Base-by-base conservation (phyloP, 371 early-diverging fungal species). In the Zopfochytrium polystomum region DNA sequence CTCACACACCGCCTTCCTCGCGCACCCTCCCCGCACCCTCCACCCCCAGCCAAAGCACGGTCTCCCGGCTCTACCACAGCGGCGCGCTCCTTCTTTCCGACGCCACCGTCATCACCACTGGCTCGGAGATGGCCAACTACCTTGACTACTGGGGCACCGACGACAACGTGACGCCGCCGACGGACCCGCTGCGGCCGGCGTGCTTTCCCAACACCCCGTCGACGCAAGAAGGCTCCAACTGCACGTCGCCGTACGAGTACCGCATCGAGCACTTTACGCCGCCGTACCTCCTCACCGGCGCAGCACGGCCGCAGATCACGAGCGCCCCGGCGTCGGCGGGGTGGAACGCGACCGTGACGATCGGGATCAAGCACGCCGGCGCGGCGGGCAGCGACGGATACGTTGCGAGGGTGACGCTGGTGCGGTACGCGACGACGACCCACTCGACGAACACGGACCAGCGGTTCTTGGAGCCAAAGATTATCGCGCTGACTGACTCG, bases 361-460 rank as follows among this genome's bases (percentile, higher is more conserved):
- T 74, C 29, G 26, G 15, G 18, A 30, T 65, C 25, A 43, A 45
- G 20, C n/a, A 65, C 15, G 20, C 51, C 13, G 60, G 47, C 22
- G 38, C 42, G 6, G 49, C 48, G 27, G 32, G 49, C 46, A 27
- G 35, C 33, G 9, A 30, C 13, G 32, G n/a, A n/a, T n/a, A n/a
- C n/a, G 52, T 63, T 31, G 33, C 45, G 6, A 32, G 56, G 22
- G 66, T 72, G 38, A 58, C 62, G 26, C 31, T 72, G 20, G 53
- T 71, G 43, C 64, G 77, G 6, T 72, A 70, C 67, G 55, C 72
- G 20, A n/a, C n/a, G n/a, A n/a, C n/a, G n/a, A n/a, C n/a, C n/a
- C n/a, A n/a, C n/a, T n/a, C n/a, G n/a, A n/a, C 67, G 33, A 77
- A 74, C 61, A 67, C 67, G 45, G 74, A 77, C 62, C 77, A 74